Base-by-base conservation (phyloP, 495 filamentous ascomycete species). In the Talaromyces adpressus region DNA sequence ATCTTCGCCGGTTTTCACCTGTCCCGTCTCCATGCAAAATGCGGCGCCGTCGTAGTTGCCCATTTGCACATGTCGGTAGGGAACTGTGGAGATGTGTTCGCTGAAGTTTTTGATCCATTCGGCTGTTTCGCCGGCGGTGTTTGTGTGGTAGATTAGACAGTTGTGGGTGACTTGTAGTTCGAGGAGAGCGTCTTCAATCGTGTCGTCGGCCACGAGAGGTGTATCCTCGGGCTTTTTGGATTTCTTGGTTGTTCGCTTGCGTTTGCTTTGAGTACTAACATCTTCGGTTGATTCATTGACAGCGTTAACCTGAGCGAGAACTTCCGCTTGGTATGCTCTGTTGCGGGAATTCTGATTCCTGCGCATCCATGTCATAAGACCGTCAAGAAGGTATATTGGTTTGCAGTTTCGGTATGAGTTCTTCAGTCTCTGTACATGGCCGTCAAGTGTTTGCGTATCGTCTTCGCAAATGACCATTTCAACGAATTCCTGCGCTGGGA, bases 11-110 rank as follows among this genome's bases (percentile, higher is more conserved):
- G 87, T 82, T 57, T 87, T 88, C 36, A 94, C 90, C 70, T 94
- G 91, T 0, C 91, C 91, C 0, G 77, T 74, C 45, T 92, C 91
- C 86, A 93, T 92, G 74, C 91, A 93, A 76, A 94, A 94, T 3
- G 84, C 82, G 6, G 87, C 85, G 7, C 76, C 69, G 34, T 83
- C 79, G 36, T 80, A 75, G 1, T 67, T 69, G 20, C 72, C 68
- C 74, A 81, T 79, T 20, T 75, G 75, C 63, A 83, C 73, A 6
- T 69, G 74, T 12, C 81, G 83, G 68, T 93, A 93, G 0, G 89
- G 90, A 30, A 89, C 85, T 0, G 87, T 89, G 41, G 87, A 87
- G 65, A 96, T 86, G 64, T 94, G 87, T 68, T 92, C 86, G 1
- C 91, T 94, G 71, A 94, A 93, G 41, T 84, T 82, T 45, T 83